Percentiles rank a stretch among this genome's conserved stretches.
Evolutionary conservation across 2,329 filamentous ascomycete species (phyloP).

Genomic region (Fusarium sublunatum): DNA sequence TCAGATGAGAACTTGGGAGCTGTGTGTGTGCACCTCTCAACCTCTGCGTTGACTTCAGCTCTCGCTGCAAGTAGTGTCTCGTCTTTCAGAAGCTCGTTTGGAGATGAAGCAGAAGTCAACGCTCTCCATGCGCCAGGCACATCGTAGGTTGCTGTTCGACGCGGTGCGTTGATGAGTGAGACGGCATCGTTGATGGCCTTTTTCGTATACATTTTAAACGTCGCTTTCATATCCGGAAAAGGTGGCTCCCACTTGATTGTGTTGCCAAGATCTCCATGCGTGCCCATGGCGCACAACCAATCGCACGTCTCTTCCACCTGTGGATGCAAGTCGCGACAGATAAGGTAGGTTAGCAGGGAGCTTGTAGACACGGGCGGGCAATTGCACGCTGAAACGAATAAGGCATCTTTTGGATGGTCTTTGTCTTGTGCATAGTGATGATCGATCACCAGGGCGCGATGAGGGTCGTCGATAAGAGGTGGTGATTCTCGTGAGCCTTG

Average conservation of each 20-base stretch:
- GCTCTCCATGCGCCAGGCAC: conserved; percentile 71
- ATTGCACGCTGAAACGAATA: conserved; percentile 71
- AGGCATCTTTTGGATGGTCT: conserved; percentile 66
- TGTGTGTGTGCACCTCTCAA: conserved; percentile 69
- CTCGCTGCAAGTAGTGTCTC: conserved; percentile 63
- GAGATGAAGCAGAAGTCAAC: conserved; percentile 61
- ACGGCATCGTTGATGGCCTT: conserved; percentile 72
- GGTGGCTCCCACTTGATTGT: conserved; percentile 73
- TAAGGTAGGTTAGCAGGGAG: conserved; percentile 71
- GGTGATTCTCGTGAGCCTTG: conserved; percentile 69
- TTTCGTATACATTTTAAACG: conserved; percentile 70
- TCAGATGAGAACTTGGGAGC: conserved; percentile 73
- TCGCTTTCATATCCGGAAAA: conserved; percentile 72
- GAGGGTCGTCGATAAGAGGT: conserved; percentile 62
- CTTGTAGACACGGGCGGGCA: conserved; percentile 74
- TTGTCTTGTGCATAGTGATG: conserved; percentile 68
- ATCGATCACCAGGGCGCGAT: conserved; percentile 70
- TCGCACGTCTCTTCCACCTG: conserved; percentile 61
- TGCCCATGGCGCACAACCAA: conserved; percentile 73
- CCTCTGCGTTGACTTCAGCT: conserved; percentile 68
- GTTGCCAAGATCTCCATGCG: conserved; percentile 74
- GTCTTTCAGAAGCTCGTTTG: conserved; percentile 63
- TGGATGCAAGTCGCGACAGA: conserved; percentile 68
- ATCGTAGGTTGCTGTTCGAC: conserved; percentile 70
- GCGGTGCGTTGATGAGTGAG: conserved; percentile 72